Percentiles rank a stretch among this genome's conserved stretches.
Conservation (phyloP, 2,329 filamentous ascomycete species). For the Dactylellina drechsleri region DNA sequence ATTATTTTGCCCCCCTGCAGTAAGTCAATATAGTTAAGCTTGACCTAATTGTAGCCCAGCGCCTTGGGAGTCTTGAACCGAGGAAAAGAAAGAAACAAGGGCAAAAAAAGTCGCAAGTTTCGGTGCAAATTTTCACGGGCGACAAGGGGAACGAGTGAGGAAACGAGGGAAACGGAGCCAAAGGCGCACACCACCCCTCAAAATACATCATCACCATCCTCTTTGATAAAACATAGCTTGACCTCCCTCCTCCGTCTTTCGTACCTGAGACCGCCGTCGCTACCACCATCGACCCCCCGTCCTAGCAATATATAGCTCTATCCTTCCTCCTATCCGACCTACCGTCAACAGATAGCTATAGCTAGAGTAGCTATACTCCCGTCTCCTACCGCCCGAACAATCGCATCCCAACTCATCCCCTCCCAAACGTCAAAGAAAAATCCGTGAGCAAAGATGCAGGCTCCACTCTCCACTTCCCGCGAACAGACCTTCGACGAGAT, state of each 20-base stretch:
- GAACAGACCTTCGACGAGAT: conserved; percentile 98
- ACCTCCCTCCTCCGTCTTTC: conserved; percentile 2
- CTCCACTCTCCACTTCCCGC: conserved; percentile 72
- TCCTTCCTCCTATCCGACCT: conserved; percentile 1
- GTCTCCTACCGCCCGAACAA: not conserved
- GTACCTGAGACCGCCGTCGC: too few relatives aligned
- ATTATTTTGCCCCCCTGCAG: not conserved
- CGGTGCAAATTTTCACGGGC: conserved; percentile 7
- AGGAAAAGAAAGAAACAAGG: not conserved
- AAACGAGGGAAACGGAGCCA: conserved; percentile 17
- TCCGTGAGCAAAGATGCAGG: conserved; percentile 68
- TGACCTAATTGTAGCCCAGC: not conserved
- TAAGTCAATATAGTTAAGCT: not conserved
- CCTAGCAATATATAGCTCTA: not conserved
- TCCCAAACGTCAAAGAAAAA: not conserved
- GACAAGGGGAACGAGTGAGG: not conserved
- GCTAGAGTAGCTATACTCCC: not conserved
- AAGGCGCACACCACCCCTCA: conserved; percentile 20
- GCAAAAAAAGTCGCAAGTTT: conserved; percentile 2
- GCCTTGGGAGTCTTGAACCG: not conserved
- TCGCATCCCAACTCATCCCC: not conserved
- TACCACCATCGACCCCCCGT: too few relatives aligned
- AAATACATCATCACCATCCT: not conserved
- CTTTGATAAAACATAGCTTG: not conserved
- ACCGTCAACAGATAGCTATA: not conserved